Percentiles rank a stretch among this genome's conserved stretches.
phyloP scores from a whole-genome alignment of 352 stramenopile species.

The Hyaloperonospora brassicae region DNA sequence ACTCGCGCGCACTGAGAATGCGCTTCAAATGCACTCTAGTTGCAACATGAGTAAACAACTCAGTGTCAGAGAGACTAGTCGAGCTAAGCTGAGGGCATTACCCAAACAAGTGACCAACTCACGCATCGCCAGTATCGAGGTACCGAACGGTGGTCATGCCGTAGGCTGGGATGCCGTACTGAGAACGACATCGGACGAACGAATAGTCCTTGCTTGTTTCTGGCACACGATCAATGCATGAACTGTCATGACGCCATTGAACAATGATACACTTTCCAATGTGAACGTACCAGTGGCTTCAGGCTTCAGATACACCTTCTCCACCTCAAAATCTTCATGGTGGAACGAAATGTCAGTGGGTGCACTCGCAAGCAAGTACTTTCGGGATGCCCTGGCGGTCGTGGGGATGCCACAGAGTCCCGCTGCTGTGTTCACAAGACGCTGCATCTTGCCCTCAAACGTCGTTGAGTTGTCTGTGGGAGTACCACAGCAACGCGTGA shows the following conservation, averaged over 20 bases:
- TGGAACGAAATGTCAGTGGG: slow-evolving; percentile 61
- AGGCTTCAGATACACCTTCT: slow-evolving; percentile 79
- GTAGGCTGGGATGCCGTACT: slow-evolving; percentile 78
- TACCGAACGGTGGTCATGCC: slow-evolving; percentile 84
- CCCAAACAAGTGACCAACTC: slow-evolving; percentile 16
- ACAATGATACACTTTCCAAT: not conserved
- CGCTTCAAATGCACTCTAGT: slow-evolving; percentile 75
- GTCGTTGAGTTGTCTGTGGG: slow-evolving; percentile 68
- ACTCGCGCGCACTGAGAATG: slow-evolving; percentile 73
- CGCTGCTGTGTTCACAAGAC: slow-evolving; percentile 71
- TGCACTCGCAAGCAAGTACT: slow-evolving; percentile 54
- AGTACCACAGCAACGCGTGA: slow-evolving; percentile 7
- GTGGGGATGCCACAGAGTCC: slow-evolving; percentile 65
- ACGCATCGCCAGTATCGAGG: slow-evolving; percentile 67
- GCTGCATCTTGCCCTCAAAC: slow-evolving; percentile 85
- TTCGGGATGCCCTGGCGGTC: slow-evolving; percentile 68
- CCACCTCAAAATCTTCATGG: slow-evolving; percentile 81
- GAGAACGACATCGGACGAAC: slow-evolving; percentile 77
- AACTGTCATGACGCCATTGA: not conserved
- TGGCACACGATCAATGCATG: slow-evolving; percentile 11
- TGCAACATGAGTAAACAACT: not conserved
- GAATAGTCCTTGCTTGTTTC: slow-evolving; percentile 79
- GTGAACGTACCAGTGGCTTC: slow-evolving; percentile 40
- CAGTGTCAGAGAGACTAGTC: not conserved
- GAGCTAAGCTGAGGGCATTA: not conserved